Evolutionary conservation across 2,329 filamentous ascomycete genomes (phyloP).

Genomic region (Aspergillus pseudoviridinutans): DNA sequence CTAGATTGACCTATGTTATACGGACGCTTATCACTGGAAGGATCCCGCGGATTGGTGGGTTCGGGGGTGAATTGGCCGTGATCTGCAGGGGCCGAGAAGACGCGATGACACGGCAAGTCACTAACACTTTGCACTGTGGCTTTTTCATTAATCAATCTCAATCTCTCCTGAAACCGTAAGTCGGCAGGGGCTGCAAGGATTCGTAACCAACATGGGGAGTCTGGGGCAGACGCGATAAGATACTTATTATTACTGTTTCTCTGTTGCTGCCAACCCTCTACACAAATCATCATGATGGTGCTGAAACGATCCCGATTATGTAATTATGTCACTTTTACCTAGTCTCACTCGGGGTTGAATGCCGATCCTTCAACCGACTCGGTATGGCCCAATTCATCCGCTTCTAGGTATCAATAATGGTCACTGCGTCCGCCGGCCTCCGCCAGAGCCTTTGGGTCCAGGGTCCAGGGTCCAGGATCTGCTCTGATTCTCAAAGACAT

Average conservation of each 20-base stretch:
- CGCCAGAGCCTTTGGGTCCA: not conserved
- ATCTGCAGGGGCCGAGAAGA: not conserved
- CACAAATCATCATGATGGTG: not conserved
- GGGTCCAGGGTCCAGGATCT: not conserved
- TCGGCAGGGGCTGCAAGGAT: not conserved
- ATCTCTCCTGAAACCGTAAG: not conserved
- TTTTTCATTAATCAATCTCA: not conserved
- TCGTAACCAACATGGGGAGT: not conserved
- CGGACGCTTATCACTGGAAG: conserved; percentile 5
- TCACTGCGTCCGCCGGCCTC: no score
- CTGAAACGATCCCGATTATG: not conserved
- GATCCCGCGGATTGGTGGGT: conserved; percentile 5
- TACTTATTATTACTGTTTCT: not conserved
- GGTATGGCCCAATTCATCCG: not conserved
- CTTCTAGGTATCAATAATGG: no score
- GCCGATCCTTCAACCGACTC: not conserved
- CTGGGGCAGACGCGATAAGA: not conserved
- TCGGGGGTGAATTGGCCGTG: not conserved
- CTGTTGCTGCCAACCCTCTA: no score
- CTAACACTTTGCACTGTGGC: not conserved
- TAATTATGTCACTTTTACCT: not conserved
- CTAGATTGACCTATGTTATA: not conserved
- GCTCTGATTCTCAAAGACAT: not conserved
- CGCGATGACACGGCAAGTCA: no score
- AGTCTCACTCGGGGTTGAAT: not conserved